Percentiles rank a stretch among this genome's conserved stretches.
phyloP scores from a whole-genome alignment of 371 early-diverging fungal species.

The Apophysomyces variabilis region DNA sequence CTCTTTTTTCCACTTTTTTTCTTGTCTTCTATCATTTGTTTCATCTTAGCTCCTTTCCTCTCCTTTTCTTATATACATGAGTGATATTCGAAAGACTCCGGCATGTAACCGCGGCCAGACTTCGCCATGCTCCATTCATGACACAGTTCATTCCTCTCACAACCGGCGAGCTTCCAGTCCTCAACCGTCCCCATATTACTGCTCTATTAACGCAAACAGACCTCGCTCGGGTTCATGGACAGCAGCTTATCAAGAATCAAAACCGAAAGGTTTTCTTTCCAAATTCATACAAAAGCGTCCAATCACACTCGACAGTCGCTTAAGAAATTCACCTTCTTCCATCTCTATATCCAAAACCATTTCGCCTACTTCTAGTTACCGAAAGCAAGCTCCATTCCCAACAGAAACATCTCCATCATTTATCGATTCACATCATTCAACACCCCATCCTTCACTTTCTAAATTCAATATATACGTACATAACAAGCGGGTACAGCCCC shows the following conservation, averaged over 20 bases:
- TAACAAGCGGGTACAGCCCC: neutral
- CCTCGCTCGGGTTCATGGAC: constrained; percentile 21
- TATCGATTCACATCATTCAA: constrained; percentile 11
- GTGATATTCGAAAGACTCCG: constrained; percentile 4
- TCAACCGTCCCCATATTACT: constrained; percentile 4
- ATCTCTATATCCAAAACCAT: neutral
- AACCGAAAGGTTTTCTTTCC: neutral
- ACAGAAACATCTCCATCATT: constrained; percentile 16
- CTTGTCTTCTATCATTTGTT: neutral
- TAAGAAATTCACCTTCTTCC: constrained; percentile 10
- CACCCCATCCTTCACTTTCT: constrained; percentile 17
- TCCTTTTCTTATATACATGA: constrained; percentile 8
- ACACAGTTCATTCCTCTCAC: constrained; percentile 2
- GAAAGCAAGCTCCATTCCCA: constrained; percentile 12
- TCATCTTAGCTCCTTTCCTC: constrained; percentile 9
- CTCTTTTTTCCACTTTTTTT: neutral
- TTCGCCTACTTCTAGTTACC: constrained; percentile 3
- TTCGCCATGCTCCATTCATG: neutral
- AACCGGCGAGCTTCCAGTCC: constrained; percentile 4
- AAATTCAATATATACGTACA: constrained; percentile 10
- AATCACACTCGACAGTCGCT: neutral
- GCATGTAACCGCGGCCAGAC: neutral
- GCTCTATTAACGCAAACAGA: constrained; percentile 9
- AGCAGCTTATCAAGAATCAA: constrained; percentile 5
- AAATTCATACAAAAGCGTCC: constrained; percentile 6